Evolutionary conservation across 768 basidiomycete species (phyloP).

Genomic region (Lactarius sp.): DNA sequence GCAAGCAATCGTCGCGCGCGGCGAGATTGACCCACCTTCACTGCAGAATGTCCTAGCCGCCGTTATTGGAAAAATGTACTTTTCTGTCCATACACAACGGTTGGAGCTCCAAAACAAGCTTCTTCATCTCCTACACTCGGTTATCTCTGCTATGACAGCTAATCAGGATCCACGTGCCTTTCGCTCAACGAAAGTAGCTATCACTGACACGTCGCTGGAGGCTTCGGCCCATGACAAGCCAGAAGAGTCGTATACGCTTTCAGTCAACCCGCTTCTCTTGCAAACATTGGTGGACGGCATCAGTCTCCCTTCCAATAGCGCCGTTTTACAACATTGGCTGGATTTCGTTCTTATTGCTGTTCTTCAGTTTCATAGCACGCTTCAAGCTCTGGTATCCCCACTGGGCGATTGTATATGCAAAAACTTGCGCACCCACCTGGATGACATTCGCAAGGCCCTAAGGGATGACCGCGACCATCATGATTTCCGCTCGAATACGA

Average conservation of each 20-base stretch:
- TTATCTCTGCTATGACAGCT: conserved; percentile 61
- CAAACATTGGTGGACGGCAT: conserved; percentile 83
- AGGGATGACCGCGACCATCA: conserved; percentile 32
- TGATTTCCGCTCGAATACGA: conserved; percentile 48
- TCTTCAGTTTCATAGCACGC: conserved; percentile 72
- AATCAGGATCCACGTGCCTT: conserved; percentile 29
- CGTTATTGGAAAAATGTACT: conserved; percentile 71
- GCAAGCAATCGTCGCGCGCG: conserved; percentile 75
- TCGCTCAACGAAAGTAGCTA: conserved; percentile 3
- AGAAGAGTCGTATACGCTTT: conserved; percentile 37
- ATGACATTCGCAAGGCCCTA: conserved; percentile 39
- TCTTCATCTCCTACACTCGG: conserved; percentile 82
- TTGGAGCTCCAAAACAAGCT: conserved; percentile 92
- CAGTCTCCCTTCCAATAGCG: conserved; percentile 57
- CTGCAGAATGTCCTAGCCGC: conserved; percentile 65
- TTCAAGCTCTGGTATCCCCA: conserved; percentile 63
- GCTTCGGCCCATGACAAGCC: conserved; percentile 31
- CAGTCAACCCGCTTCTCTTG: conserved; percentile 65
- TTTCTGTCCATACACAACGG: conserved; percentile 59
- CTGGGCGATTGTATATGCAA: conserved; percentile 76
- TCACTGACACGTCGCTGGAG: conserved; percentile 16
- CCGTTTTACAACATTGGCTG: conserved; percentile 91
- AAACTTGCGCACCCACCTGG: conserved; percentile 55
- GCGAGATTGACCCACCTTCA: conserved; percentile 60
- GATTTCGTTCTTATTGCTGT: conserved; percentile 93